phyloP scores from a whole-genome alignment of 2,329 filamentous ascomycete genomes.

The Colletotrichum cuscutae region DNA sequence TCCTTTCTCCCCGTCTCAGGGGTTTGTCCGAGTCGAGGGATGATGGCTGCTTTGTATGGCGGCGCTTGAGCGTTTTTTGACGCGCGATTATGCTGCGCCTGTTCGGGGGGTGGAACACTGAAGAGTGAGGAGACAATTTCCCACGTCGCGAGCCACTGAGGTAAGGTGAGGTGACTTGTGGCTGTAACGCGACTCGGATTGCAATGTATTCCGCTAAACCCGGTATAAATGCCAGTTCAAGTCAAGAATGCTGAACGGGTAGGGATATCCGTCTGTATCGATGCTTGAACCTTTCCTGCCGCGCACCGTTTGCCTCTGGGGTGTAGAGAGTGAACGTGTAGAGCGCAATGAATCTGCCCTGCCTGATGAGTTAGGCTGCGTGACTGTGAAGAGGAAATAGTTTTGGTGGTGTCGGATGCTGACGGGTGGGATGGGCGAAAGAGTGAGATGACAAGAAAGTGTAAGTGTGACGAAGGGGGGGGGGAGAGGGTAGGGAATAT shows the following conservation, averaged over 20 bases:
- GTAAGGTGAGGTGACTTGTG: not conserved
- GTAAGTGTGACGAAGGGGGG: not conserved
- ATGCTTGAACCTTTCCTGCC: not conserved
- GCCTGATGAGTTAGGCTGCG: conserved; percentile 26
- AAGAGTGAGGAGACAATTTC: conserved; percentile 21
- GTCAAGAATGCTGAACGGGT: not conserved
- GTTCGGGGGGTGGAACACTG: conserved; percentile 42
- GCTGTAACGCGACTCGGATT: conserved; percentile 21
- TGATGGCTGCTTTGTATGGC: conserved; percentile 32
- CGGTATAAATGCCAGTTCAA: not conserved
- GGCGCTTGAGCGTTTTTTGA: conserved; percentile 54
- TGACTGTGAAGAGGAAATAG: conserved; percentile 14
- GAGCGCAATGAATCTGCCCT: conserved; percentile 10
- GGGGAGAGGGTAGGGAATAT: conserved; percentile 6
- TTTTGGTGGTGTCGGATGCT: conserved; percentile 29
- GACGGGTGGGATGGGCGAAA: conserved; percentile 31
- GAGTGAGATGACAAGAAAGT: conserved; percentile 35
- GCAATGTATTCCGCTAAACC: not conserved
- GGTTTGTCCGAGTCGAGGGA: conserved; percentile 32
- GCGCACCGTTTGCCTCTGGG: not conserved
- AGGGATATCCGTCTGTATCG: too few relatives aligned
- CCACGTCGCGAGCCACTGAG: conserved; percentile 6
- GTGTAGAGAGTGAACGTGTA: not conserved
- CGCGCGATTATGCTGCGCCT: conserved; percentile 59
- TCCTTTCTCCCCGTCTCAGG: conserved; percentile 11